phyloP scores from a whole-genome alignment of 2,329 filamentous ascomycete species.

The Raffaelea deltoideospora region DNA sequence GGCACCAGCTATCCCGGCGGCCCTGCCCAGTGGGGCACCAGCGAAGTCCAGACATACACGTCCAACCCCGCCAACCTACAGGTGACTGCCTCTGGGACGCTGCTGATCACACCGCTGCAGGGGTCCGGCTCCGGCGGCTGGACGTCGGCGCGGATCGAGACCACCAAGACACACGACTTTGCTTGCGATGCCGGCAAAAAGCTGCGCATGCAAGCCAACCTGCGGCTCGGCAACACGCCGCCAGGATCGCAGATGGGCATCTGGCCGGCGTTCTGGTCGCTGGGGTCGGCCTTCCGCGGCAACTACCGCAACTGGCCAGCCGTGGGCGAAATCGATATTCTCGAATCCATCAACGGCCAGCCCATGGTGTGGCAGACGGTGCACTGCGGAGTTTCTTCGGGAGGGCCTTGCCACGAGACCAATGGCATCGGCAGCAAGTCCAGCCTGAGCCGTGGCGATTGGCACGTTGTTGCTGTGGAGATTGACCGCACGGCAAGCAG shows the following conservation, averaged over 20 bases:
- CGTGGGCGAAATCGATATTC: slow-evolving; percentile 28
- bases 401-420: slow-evolving; percentile 26
- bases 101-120: slow-evolving; percentile 20
- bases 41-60: slow-evolving; percentile 32
- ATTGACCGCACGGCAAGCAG: slow-evolving; percentile 29
- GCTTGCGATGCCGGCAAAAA: slow-evolving; percentile 16
- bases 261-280: slow-evolving; percentile 32
- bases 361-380: slow-evolving; percentile 19
- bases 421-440: slow-evolving; percentile 16
- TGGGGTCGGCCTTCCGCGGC: slow-evolving; percentile 22
- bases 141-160: slow-evolving; percentile 30
- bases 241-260: slow-evolving; percentile 19
- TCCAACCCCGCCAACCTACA: slow-evolving; percentile 21
- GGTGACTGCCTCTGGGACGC: slow-evolving; percentile 19
- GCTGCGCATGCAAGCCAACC: slow-evolving; percentile 22
- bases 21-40: slow-evolving; percentile 30
- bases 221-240: slow-evolving; percentile 19
- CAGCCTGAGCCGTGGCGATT: slow-evolving; percentile 15
- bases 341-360: slow-evolving; percentile 26
- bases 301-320: slow-evolving; percentile 25
- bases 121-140: slow-evolving; percentile 14
- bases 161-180: slow-evolving; percentile 19
- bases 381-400: slow-evolving; percentile 24
- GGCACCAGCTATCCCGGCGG: slow-evolving; percentile 32
- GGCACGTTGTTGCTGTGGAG: slow-evolving; percentile 33